Evolutionary conservation across 2,329 filamentous ascomycete genomes (phyloP).

Genomic region (Cytospora schulzeri): DNA sequence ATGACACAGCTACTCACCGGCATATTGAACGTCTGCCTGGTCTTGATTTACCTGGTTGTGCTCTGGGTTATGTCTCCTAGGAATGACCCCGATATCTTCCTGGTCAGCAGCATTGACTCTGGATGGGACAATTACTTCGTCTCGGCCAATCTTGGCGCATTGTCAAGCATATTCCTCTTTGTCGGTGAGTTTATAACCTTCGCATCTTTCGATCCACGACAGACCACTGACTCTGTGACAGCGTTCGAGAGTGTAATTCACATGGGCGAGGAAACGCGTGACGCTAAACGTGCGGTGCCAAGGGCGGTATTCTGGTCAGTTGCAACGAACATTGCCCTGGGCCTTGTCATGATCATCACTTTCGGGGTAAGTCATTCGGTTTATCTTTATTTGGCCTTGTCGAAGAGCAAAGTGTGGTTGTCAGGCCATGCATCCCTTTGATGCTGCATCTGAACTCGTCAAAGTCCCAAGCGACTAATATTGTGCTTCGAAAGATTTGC

Average conservation of each 20-base stretch:
- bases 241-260: constrained; percentile 53
- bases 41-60: constrained; percentile 25
- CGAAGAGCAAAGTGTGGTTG: background rate
- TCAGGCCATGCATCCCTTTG: too few species aligned
- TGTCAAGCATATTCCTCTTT: constrained; percentile 39
- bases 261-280: constrained; percentile 48
- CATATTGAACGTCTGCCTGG: constrained; percentile 32
- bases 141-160: constrained; percentile 41
- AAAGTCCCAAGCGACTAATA: background rate
- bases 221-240: constrained; percentile 22
- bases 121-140: constrained; percentile 26
- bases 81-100: constrained; percentile 13
- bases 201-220: background rate
- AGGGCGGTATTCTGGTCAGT: constrained; percentile 48
- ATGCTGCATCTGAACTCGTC: background rate
- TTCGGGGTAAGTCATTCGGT: constrained; percentile 40
- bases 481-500: constrained; percentile 28
- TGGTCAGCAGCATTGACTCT: constrained; percentile 3
- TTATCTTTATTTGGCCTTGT: background rate
- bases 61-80: constrained; percentile 24
- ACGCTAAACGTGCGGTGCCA: constrained; percentile 49
- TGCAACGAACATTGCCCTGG: constrained; percentile 44
- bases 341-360: constrained; percentile 44
- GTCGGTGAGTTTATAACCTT: constrained; percentile 30
- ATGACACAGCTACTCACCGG: constrained; percentile 35